phyloP scores from a whole-genome alignment of 441 rosid species.

The Pelargonium myrrhifolium region DNA sequence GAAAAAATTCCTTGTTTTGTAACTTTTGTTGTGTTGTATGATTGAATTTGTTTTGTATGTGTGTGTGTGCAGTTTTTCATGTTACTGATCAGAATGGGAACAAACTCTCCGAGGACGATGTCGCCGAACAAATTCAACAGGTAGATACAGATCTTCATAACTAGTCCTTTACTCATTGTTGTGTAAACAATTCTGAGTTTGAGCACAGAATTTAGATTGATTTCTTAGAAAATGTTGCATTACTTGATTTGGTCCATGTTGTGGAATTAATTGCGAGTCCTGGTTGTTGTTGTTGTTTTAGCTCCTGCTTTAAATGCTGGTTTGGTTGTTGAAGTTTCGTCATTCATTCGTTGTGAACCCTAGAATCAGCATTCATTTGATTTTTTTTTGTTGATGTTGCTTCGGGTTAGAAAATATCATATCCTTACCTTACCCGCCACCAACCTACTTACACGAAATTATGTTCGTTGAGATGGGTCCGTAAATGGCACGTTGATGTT shows the following conservation, averaged over 20 bases:
- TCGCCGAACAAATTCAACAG: slow-evolving; percentile 67
- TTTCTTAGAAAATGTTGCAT: too few species aligned
- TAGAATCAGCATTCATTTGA: slow-evolving; percentile 1
- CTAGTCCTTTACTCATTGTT: slow-evolving; percentile 1
- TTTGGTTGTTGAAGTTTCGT: neutral
- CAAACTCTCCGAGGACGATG: slow-evolving; percentile 55
- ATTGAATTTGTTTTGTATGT: too few species aligned
- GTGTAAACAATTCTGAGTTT: neutral
- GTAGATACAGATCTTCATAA: slow-evolving; percentile 43
- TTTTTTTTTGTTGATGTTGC: neutral
- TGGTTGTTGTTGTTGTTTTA: neutral
- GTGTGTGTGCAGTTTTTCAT: slow-evolving; percentile 48
- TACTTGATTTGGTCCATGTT: neutral
- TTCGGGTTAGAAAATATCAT: too few species aligned
- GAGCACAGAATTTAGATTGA: neutral
- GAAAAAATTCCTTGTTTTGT: too few species aligned
- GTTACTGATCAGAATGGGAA: slow-evolving; percentile 72
- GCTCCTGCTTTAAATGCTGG: neutral
- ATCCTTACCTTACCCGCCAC: too few species aligned
- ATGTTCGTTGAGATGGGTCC: neutral
- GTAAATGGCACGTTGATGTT: too few species aligned
- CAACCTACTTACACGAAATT: neutral
- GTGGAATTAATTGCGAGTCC: neutral
- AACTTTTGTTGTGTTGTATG: too few species aligned
- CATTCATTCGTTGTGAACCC: slow-evolving; percentile 6